Base-by-base conservation (phyloP, 768 basidiomycete species). In the Mycena pura region DNA sequence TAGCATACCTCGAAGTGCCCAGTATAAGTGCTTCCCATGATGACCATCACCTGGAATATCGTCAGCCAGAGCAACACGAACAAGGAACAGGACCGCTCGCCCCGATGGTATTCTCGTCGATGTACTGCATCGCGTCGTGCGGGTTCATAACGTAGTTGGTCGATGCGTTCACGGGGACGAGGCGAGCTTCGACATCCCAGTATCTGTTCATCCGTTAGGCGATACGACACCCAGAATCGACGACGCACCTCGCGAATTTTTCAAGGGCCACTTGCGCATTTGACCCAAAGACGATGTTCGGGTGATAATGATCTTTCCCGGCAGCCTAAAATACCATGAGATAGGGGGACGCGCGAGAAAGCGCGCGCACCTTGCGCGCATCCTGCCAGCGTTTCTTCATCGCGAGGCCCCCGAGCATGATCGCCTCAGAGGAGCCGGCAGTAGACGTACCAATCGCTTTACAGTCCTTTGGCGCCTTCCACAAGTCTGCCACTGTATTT, bases 81-180 rank as follows among this genome's bases (percentile, higher is more conserved):
- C 3, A 24, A 10, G 28, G n/a, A 14, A n/a, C 34, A 57, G 10
- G 22, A 31, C 7, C 22, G 11, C 63, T 50, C 24, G 60, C 81
- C 31, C 87, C 85, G 64, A 89, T 90, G 5, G 85, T 87, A 72
- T 89, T 89, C 72, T 90, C 88, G 70, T 90, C 87, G 43, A 88
- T 84, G 60, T 74, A 83, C 57, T 83, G 75, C 27, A 87, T 74
- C 2, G 86, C 86, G 27, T 86, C 81, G 57, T 83, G 75, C 0
- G 87, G 83, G 55, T 81, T 74, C 84, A 88, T 84, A 57, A 84
- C 76, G 63, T 82, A 82, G 45, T 79, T 78, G 32, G 75, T 78
- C n/a, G 73, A 70, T 1, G 72, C 74, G 52, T 77, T 81, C 15
- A 82, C 80, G 22, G 80, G 81, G 14, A 82, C 82, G 48, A 82